Evolutionary conservation across 352 stramenopile species (phyloP).

Genomic region (Phytophthora syringae): DNA sequence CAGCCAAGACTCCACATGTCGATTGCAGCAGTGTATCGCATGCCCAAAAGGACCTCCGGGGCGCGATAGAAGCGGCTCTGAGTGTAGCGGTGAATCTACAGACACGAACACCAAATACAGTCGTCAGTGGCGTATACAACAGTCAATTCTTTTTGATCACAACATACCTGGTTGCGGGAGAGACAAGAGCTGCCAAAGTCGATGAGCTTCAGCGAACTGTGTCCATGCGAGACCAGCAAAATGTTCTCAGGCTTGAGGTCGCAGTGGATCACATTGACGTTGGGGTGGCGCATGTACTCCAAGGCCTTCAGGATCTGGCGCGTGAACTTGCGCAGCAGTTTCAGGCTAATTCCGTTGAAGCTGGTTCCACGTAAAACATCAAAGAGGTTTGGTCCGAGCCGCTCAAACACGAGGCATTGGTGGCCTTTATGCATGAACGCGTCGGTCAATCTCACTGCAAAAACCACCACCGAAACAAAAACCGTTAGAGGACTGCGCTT

Average conservation of each 20-base stretch:
- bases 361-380: conserved; percentile 95
- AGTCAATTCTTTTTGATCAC: background rate
- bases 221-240: conserved; percentile 92
- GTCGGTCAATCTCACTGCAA: conserved; percentile 91
- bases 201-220: conserved; percentile 98
- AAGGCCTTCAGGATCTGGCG: conserved; percentile 93
- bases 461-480: conserved; percentile 14
- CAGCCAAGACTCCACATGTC: conserved; percentile 92
- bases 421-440: conserved; percentile 97
- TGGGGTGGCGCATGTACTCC: conserved; percentile 87
- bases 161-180: conserved; percentile 85
- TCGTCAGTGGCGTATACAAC: background rate
- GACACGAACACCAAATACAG: background rate
- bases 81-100: conserved; percentile 97
- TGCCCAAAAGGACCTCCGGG: conserved; percentile 86
- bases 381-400: conserved; percentile 97
- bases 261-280: conserved; percentile 98
- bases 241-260: conserved; percentile 99
- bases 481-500: conserved; percentile 19
- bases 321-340: conserved; percentile 96
- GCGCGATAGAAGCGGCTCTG: conserved; percentile 98
- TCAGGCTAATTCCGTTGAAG: conserved; percentile 92
- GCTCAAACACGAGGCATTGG: conserved; percentile 99
- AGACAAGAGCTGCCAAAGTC: conserved; percentile 99
- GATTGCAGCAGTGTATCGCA: conserved; percentile 84